Evolutionary conservation across 495 filamentous ascomycete species (phyloP).

Genomic region (Neohortaea acidophila): DNA sequence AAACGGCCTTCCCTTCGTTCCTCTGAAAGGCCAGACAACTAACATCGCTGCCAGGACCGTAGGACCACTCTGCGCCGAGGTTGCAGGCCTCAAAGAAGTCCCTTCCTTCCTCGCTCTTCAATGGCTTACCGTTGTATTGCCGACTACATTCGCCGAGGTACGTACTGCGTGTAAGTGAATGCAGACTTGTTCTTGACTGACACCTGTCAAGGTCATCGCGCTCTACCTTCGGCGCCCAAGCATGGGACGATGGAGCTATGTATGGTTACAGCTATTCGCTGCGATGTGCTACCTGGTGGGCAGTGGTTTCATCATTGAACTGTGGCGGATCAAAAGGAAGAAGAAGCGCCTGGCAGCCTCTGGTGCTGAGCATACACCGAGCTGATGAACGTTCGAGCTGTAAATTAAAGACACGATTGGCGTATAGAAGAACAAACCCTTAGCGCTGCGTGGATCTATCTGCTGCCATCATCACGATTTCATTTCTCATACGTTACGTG

Average conservation of each 20-base stretch:
- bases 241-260: slow-evolving; percentile 35
- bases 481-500: not conserved
- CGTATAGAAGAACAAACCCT: no score
- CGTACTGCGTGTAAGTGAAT: not conserved
- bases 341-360: slow-evolving; percentile 3
- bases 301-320: slow-evolving; percentile 9
- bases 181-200: slow-evolving; percentile 52
- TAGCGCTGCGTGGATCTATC: not conserved
- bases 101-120: slow-evolving; percentile 41
- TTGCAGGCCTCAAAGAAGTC: slow-evolving; percentile 55
- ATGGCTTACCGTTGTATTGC: slow-evolving; percentile 4
- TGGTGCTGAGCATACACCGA: no score
- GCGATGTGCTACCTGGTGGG: slow-evolving; percentile 25
- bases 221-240: slow-evolving; percentile 34
- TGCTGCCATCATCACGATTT: slow-evolving; percentile 1
- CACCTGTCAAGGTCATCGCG: slow-evolving; percentile 51
- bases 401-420: no score
- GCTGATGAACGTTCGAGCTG: no score
- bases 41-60: slow-evolving; percentile 32
- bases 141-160: slow-evolving; percentile 1
- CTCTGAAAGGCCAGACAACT: no score
- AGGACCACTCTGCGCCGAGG: slow-evolving; percentile 58
- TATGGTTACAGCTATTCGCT: slow-evolving; percentile 48
- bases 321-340: slow-evolving; percentile 6
- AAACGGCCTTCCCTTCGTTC: no score